These are phyloP conservation scores for Cephaloascus albidus DNA, from an alignment of 805 yeast species.

Conservation along the genomic window DNA sequence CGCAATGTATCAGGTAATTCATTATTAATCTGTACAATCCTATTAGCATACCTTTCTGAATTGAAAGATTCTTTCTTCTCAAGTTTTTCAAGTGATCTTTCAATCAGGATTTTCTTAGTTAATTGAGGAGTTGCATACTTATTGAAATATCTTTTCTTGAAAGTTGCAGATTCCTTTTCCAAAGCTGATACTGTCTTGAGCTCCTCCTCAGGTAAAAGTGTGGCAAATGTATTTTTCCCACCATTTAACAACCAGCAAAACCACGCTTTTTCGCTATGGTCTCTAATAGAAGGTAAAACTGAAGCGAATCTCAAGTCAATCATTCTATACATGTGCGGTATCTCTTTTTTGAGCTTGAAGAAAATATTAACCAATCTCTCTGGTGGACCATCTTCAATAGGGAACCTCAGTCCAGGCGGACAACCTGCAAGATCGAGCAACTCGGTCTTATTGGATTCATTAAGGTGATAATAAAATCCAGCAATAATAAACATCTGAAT, in stretches of 20 bases:
- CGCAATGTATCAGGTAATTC: conserved; percentile 6
- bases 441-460: neutral
- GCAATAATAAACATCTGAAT: neutral
- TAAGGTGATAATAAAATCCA: neutral
- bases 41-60: conserved; percentile 1
- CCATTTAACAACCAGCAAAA: neutral
- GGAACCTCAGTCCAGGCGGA: neutral
- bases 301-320: neutral
- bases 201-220: neutral
- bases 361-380: neutral
- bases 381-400: neutral
- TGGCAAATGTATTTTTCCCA: neutral
- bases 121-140: conserved; percentile 31
- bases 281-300: neutral
- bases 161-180: conserved; percentile 7
- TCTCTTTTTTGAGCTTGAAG: neutral
- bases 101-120: conserved; percentile 25
- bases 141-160: conserved; percentile 25
- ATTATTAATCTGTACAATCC: conserved; percentile 5
- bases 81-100: conserved; percentile 16
- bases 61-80: neutral
- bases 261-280: neutral
- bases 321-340: neutral
- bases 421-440: neutral
- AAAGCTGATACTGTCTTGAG: neutral